Conservation (phyloP, 2,329 filamentous ascomycete species). For the Fusarium aywerte region DNA sequence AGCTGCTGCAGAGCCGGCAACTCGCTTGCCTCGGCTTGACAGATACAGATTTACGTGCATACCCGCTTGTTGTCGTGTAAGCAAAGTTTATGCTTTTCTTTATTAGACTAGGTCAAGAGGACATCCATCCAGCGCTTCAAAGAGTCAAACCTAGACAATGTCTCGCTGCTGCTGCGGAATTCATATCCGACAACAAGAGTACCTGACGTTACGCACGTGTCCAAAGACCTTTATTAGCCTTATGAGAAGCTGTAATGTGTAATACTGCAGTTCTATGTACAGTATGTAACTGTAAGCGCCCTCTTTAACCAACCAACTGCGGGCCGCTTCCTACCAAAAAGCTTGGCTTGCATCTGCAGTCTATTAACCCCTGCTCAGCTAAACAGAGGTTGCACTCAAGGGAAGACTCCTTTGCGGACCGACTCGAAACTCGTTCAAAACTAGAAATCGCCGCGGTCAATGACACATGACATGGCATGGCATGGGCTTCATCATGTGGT, state of each 20-base stretch:
- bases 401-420: constrained; percentile 15
- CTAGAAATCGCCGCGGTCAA: constrained; percentile 23
- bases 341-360: constrained; percentile 26
- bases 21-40: constrained; percentile 12
- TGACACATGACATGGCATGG: constrained; percentile 2
- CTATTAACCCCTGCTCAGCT: constrained; percentile 5
- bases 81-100: no score
- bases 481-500: constrained; percentile 3
- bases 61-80: neutral
- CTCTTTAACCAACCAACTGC: constrained; percentile 16
- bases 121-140: constrained; percentile 4
- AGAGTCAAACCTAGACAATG: neutral
- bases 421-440: constrained; percentile 17
- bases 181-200: constrained; percentile 13
- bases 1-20: neutral
- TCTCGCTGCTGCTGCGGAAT: neutral
- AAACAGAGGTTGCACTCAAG: constrained; percentile 19
- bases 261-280: neutral
- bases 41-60: constrained; percentile 12
- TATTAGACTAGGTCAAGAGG: neutral
- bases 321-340: constrained; percentile 28
- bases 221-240: constrained; percentile 1
- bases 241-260: neutral
- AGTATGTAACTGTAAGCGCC: constrained; percentile 31
- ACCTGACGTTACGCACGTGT: constrained; percentile 41